phyloP scores from a whole-genome alignment of 352 stramenopile species.

The Phytophthora pseudosyringae region DNA sequence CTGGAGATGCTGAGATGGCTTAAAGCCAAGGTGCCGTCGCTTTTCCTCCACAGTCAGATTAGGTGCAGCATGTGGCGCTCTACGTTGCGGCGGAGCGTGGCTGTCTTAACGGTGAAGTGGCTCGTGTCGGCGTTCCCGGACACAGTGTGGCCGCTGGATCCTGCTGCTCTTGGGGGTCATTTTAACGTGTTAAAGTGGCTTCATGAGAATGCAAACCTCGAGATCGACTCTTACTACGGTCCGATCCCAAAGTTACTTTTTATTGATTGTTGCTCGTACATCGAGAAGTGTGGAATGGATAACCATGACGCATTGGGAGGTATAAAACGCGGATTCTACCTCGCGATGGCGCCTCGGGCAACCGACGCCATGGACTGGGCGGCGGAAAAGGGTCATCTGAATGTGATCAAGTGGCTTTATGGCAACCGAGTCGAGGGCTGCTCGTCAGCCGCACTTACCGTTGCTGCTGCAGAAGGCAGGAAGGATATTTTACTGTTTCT shows the following conservation, averaged over 20 bases:
- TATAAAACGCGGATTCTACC: background rate
- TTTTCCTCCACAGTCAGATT: background rate
- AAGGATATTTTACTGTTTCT: slow-evolving; percentile 23
- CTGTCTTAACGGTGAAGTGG: slow-evolving; percentile 4
- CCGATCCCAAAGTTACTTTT: background rate
- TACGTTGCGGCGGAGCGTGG: slow-evolving; percentile 5
- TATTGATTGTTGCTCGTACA: background rate
- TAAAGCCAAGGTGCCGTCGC: background rate
- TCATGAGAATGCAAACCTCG: background rate
- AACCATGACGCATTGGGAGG: background rate
- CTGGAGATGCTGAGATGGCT: slow-evolving; percentile 8
- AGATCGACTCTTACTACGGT: background rate
- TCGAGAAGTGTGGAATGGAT: background rate
- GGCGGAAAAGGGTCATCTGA: background rate
- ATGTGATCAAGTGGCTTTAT: slow-evolving; percentile 6
- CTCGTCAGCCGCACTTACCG: background rate
- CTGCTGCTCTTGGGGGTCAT: slow-evolving; percentile 7
- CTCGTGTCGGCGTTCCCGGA: slow-evolving; percentile 8
- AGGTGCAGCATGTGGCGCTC: background rate
- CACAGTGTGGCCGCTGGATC: background rate
- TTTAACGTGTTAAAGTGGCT: slow-evolving; percentile 11
- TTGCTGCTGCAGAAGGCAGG: slow-evolving; percentile 6
- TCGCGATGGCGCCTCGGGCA: no score
- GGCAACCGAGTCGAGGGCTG: background rate
- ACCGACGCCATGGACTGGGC: slow-evolving; percentile 6